phyloP scores from a whole-genome alignment of 208 protist species.

The Crithidia bombi region DNA sequence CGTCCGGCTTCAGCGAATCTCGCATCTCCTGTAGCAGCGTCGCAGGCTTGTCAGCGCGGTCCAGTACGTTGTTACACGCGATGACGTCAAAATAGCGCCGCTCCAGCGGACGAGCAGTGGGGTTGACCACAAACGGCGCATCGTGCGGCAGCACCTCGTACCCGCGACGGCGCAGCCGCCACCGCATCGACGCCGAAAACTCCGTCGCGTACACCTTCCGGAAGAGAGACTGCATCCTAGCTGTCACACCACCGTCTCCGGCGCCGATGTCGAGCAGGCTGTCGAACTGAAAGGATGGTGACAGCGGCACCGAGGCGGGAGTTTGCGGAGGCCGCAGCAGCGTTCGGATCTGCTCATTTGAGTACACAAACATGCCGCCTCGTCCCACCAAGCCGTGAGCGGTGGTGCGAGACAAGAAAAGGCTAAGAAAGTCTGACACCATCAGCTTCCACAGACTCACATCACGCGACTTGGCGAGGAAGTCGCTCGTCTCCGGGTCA shows the following conservation, averaged over 20 bases:
- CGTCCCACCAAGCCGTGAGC: conserved; percentile 69
- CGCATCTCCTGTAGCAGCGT: conserved; percentile 71
- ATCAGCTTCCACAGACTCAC: conserved; percentile 47
- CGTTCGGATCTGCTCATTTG: conserved; percentile 57
- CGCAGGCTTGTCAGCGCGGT: conserved; percentile 69
- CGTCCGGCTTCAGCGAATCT: conserved; percentile 57
- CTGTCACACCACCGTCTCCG: conserved; percentile 84
- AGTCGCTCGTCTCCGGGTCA: conserved; percentile 65
- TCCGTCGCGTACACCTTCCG: conserved; percentile 68
- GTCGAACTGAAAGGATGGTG: conserved; percentile 22
- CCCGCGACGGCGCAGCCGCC: conserved; percentile 69
- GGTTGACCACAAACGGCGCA: conserved; percentile 44
- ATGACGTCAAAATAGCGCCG: conserved; percentile 75
- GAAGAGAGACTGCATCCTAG: conserved; percentile 61
- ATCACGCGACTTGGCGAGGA: conserved; percentile 44
- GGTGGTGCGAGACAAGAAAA: conserved; percentile 76
- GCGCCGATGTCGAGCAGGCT: conserved; percentile 59
- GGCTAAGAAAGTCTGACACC: conserved; percentile 43
- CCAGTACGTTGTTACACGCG: conserved; percentile 84
- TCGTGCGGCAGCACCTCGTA: conserved; percentile 70
- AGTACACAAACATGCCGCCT: conserved; percentile 85
- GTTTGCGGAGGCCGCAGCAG: conserved; percentile 46
- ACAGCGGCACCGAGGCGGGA: conserved; percentile 9
- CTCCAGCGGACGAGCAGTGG: conserved; percentile 4
- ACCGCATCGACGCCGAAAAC: conserved; percentile 79